Percentiles rank a stretch among this genome's conserved stretches.
These are phyloP conservation scores for Buddleja alternifolia DNA, from an alignment of 257 asterid species.

Conservation along the genomic window DNA sequence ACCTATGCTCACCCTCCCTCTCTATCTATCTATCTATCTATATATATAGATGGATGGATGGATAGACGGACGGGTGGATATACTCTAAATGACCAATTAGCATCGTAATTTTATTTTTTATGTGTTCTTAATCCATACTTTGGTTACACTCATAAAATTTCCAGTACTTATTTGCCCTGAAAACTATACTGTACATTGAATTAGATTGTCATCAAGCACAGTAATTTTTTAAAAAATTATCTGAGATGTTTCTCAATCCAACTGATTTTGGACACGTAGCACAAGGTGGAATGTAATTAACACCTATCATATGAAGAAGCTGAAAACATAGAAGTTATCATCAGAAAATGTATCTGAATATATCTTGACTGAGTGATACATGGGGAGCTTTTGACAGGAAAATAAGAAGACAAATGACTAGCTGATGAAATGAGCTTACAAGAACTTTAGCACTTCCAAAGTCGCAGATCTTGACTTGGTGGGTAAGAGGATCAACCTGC, in stretches of 20 bases:
- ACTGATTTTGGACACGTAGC: neutral
- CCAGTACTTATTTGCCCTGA: neutral
- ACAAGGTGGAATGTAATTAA: neutral
- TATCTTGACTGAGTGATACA: neutral
- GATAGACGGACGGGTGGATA: too few relatives aligned
- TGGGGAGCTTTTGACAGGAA: neutral
- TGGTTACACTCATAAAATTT: slow-evolving; percentile 15
- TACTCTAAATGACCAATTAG: too few relatives aligned
- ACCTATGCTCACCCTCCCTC: neutral
- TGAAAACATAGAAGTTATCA: neutral
- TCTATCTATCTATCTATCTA: too few relatives aligned
- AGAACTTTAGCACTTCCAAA: slow-evolving; percentile 94
- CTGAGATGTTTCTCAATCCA: neutral
- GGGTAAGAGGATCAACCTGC: slow-evolving; percentile 95
- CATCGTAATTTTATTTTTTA: neutral
- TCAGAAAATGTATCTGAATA: neutral
- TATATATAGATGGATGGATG: too few relatives aligned
- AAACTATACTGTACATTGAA: too few relatives aligned
- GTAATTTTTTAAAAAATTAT: neutral
- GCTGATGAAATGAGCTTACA: slow-evolving; percentile 48
- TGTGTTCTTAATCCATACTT: neutral
- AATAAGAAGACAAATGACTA: slow-evolving; percentile 14
- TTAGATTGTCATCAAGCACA: neutral
- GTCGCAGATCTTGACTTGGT: slow-evolving; percentile 94
- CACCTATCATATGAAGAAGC: neutral